Evolutionary conservation across 2,329 filamentous ascomycete species (phyloP).

Genomic region (Arachnopeziza araneosa): DNA sequence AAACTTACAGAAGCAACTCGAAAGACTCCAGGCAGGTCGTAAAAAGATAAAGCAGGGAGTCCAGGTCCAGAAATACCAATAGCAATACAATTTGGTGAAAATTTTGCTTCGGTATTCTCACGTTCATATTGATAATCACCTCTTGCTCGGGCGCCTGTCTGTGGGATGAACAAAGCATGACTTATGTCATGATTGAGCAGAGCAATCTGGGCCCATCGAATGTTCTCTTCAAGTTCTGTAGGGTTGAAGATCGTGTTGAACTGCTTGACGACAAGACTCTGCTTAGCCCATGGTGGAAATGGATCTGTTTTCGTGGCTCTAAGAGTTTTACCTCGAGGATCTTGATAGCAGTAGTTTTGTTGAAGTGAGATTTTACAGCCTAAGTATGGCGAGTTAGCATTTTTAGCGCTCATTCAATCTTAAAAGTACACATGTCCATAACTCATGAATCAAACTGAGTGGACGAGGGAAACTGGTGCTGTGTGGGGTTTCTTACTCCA

Average conservation of each 20-base stretch:
- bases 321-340: constrained; percentile 10
- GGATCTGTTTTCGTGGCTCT: constrained; percentile 23
- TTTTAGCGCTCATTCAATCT: no score
- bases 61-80: constrained; percentile 68
- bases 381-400: no score
- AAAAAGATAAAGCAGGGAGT: constrained; percentile 72
- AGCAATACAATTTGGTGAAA: constrained; percentile 76
- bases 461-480: no score
- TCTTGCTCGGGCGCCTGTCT: constrained; percentile 13
- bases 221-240: constrained; percentile 56
- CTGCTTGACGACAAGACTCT: constrained; percentile 38
- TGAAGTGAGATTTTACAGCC: constrained; percentile 61
- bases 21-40: constrained; percentile 80
- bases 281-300: constrained; percentile 60
- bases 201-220: constrained; percentile 72
- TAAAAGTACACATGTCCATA: no score
- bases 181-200: constrained; percentile 61
- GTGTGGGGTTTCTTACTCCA: constrained; percentile 43
- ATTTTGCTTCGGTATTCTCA: constrained; percentile 48
- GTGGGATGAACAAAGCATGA: constrained; percentile 38
- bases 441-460: no score
- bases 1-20: no score
- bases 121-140: constrained; percentile 28
- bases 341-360: constrained; percentile 55
- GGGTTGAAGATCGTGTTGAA: constrained; percentile 63